A percentile compares a stretch with the other conserved stretches of the same genome.
Conservation (phyloP, 1,139 yeast genomes). For the Taiozyma sp. region DNA sequence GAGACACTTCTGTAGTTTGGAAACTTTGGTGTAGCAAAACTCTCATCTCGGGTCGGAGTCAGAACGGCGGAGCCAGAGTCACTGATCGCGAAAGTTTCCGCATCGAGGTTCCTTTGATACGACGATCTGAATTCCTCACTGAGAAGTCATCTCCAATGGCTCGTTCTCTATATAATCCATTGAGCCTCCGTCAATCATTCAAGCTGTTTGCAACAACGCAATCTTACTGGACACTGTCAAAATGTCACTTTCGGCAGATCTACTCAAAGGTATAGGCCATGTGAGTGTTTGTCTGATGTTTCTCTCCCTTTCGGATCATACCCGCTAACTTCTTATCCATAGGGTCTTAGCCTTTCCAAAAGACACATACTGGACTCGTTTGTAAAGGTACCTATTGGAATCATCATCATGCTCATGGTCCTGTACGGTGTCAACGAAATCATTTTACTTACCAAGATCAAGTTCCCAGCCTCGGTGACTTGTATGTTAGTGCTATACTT, state of each 20-base stretch:
- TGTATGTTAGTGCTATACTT: conserved; percentile 65
- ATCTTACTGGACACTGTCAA: neutral
- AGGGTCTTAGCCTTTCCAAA: conserved; percentile 18
- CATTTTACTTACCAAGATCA: conserved; percentile 41
- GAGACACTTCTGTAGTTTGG: neutral
- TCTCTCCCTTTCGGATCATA: neutral
- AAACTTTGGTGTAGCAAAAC: neutral
- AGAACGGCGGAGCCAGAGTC: neutral
- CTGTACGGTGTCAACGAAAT: conserved; percentile 65
- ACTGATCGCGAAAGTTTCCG: neutral
- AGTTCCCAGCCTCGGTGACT: conserved; percentile 73
- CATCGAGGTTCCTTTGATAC: neutral
- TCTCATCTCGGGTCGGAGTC: neutral
- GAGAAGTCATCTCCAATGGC: neutral
- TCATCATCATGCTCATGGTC: conserved; percentile 33
- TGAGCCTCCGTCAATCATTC: neutral
- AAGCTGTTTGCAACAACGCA: neutral
- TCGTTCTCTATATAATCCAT: neutral
- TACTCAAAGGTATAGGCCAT: neutral
- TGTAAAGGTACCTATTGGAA: conserved; percentile 35
- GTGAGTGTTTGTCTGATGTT: neutral
- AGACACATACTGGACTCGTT: conserved; percentile 25
- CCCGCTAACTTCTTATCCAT: neutral
- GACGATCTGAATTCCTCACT: neutral
- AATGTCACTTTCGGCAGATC: neutral